Percentiles rank a stretch among this genome's conserved stretches.
These are phyloP conservation scores for Cajanus cajan DNA, from an alignment of 306 rosid genomes.

Conservation along the genomic window DNA sequence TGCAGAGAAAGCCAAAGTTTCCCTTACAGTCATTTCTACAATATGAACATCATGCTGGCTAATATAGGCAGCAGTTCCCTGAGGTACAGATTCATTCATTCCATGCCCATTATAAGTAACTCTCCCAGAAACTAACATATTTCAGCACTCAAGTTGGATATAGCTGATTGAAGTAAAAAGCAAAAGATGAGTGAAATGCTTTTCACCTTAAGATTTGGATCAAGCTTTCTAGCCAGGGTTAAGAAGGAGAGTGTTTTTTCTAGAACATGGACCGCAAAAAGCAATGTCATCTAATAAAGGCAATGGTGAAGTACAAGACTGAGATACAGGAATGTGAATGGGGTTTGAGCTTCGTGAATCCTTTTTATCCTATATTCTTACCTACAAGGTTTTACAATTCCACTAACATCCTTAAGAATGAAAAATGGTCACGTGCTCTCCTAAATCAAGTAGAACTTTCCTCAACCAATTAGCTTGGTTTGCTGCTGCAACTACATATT, in stretches of 20 bases:
- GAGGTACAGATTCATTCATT: constrained; percentile 49
- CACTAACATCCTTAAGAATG: constrained; percentile 66
- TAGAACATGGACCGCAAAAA: constrained; percentile 82
- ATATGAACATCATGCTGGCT: constrained; percentile 55
- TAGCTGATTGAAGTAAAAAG: background rate
- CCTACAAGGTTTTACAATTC: constrained; percentile 71
- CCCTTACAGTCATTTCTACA: constrained; percentile 58
- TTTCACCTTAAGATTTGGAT: constrained; percentile 48
- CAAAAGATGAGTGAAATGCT: background rate
- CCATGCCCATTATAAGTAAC: constrained; percentile 55
- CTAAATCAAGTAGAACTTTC: no score
- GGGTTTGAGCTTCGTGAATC: background rate
- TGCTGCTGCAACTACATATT: no score
- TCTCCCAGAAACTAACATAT: constrained; percentile 30
- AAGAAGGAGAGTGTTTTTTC: constrained; percentile 69
- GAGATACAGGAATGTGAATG: background rate
- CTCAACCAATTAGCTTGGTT: no score
- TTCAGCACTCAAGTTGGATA: background rate
- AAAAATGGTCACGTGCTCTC: constrained; percentile 41
- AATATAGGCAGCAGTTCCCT: constrained; percentile 52
- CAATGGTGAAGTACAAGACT: background rate
- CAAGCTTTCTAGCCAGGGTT: constrained; percentile 72
- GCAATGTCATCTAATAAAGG: constrained; percentile 55
- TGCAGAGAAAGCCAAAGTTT: constrained; percentile 56
- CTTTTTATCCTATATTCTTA: constrained; percentile 8